Base-by-base conservation (phyloP, 2,329 filamentous ascomycete genomes). In the Geoglossum cookeanum region DNA sequence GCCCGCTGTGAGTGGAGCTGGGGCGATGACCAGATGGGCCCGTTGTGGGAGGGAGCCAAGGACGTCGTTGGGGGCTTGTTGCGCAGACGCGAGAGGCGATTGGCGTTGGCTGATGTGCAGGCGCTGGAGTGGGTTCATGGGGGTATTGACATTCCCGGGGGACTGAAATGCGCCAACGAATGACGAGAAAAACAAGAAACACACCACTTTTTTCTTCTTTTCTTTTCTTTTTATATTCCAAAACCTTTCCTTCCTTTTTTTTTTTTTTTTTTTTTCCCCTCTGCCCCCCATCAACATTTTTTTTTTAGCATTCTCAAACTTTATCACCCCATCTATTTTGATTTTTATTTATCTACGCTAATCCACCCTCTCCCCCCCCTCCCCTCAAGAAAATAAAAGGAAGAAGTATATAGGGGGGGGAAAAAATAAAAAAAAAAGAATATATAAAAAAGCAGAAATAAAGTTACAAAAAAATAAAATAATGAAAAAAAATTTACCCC, bases 1-100 rank as follows among this genome's bases (percentile, higher is more conserved):
- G 92, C 92, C 1, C 78, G 92, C 39, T 87, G 90, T 55, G 92
- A 98, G 67, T 98, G 92, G 92, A 81, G 85, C 53, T 98, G 92
- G 92, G 82, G 89, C 58, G 81, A 84, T 9, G 86, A 94, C 57
- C 22, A 22, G 89, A 88, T 39, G 88, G 95, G 57, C 92, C 94
- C 75, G 88, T 95, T 54, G 1, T 77, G 94, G 56, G 75, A 81
- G 42, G 88, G 87, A 0, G 90, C 88, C 5, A 84, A 85, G 71
- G 75, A 81, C 48, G 85, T 89, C 57, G 90, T 94, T 0, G 90
- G 96, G 66, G 86, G 83, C 0, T 70, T 97, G 17, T 70, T 98
- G 58, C 91, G 87, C 70, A 82, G 94, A 60, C 87, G 86, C 1
- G 81, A 86, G 52, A 86, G 82, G 58, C 78, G 92, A 55, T 89